These are phyloP conservation scores for Albophoma yamanashiensis DNA, from an alignment of 2,329 filamentous ascomycete genomes.

Conservation along the genomic window DNA sequence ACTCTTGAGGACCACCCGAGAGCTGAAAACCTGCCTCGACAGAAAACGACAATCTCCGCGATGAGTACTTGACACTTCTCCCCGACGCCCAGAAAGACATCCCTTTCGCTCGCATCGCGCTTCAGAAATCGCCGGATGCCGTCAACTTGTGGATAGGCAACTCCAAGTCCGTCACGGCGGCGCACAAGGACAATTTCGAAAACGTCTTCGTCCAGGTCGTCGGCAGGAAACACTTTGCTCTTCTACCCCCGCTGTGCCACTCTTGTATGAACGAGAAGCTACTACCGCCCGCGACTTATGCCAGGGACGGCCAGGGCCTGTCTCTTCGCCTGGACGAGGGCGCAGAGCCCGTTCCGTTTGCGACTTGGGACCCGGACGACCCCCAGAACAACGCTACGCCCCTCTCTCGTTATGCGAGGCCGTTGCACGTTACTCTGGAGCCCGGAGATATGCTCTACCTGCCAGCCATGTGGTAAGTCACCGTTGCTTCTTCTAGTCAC, in stretches of 20 bases:
- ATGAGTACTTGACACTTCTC: conserved; percentile 58
- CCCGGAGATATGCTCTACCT: conserved; percentile 75
- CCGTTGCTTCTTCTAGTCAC: background rate
- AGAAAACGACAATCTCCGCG: conserved; percentile 74
- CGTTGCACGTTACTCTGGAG: conserved; percentile 56
- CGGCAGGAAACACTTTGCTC: conserved; percentile 63
- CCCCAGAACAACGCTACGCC: conserved; percentile 37
- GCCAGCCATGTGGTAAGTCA: conserved; percentile 62
- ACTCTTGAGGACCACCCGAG: background rate
- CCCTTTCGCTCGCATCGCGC: conserved; percentile 62
- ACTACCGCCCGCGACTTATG: conserved; percentile 50
- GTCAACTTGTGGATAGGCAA: conserved; percentile 80
- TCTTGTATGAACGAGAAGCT: conserved; percentile 56
- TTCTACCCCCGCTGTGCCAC: conserved; percentile 62
- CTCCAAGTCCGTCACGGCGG: conserved; percentile 54
- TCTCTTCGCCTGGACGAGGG: conserved; percentile 22
- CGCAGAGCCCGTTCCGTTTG: conserved; percentile 46
- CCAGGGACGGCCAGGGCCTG: conserved; percentile 18
- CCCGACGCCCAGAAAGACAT: conserved; percentile 52
- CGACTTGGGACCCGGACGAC: conserved; percentile 63
- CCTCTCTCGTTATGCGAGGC: conserved; percentile 49
- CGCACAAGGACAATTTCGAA: conserved; percentile 79
- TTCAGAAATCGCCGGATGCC: conserved; percentile 57
- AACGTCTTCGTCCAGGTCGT: conserved; percentile 72
- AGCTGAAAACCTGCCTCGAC: background rate